Evolutionary conservation across 192 early-diverging fungal species (phyloP), one percentile per base, ranked within the genome.

Genomic region (Phlyctochytrium bullatum): DNA sequence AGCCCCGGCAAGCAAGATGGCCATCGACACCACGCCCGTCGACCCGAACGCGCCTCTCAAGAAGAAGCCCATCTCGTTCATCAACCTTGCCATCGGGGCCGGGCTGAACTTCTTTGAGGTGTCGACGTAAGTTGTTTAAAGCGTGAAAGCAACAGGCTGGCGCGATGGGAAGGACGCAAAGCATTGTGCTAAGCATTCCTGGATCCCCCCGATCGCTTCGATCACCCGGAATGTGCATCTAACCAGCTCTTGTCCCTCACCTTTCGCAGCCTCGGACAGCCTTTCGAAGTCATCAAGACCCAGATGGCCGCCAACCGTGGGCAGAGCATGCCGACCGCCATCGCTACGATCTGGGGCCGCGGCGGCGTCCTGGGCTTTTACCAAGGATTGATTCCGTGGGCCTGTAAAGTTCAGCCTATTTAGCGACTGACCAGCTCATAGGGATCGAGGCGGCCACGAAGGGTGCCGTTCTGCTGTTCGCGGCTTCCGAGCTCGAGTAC

Each of bases 281-380:
- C 70, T 1, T 68, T 73, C 54, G 94, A 97, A 80, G 95, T 97
- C 27, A 76, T 94, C 70, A 97, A 97, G 80, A 97, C 94, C 10
- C 93, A 95, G 66, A 87, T 98, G 78, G 94, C 94, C 52, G 74
- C 93, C 34, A 93, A 96, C 83, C 90, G 93, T 27, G 91, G 87
- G 47, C 91, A 96, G 65, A 84, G 80, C 34, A 86, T 97, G 65
- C 67, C 76, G 24, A 83, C 80, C 14, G 85, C 94, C 36, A 66
- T 95, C 33, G 76, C 75, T 40, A 91, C 88, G 71, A 92, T 92
- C 29, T 94, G 90, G 68, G 74, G 86, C 29, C 88, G 94, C 32
- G 93, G 93, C 62, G 93, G 93, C 23, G 68, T 97, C 59, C 66
- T 90, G 47, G 97, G 97, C 12, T 99, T 96, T 78, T 99, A 93